phyloP scores from a whole-genome alignment of 2,329 filamentous ascomycete species.

The Apiospora koreana region DNA sequence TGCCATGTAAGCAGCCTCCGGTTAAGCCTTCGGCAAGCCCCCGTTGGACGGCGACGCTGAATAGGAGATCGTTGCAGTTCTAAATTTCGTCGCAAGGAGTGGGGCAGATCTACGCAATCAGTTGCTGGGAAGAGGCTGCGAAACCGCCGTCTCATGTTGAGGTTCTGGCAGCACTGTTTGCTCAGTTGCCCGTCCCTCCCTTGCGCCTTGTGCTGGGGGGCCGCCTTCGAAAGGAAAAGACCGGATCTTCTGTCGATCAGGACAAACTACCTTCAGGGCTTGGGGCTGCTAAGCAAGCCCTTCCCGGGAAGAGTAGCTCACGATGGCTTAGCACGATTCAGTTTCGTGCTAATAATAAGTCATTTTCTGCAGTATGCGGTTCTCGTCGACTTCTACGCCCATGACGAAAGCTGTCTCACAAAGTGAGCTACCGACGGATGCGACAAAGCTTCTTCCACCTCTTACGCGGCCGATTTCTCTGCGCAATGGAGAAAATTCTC shows the following conservation, averaged over 20 bases:
- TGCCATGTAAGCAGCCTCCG: background rate
- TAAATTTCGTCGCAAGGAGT: constrained; percentile 7
- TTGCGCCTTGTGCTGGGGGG: background rate
- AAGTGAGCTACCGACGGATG: constrained; percentile 4
- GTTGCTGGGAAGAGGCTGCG: constrained; percentile 19
- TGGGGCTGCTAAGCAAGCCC: constrained; percentile 13
- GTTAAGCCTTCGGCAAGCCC: background rate
- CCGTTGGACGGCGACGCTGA: background rate
- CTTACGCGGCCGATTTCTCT: constrained; percentile 5
- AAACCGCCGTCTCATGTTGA: constrained; percentile 30
- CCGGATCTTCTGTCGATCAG: constrained; percentile 17
- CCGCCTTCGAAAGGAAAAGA: background rate
- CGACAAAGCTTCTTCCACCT: constrained; percentile 8
- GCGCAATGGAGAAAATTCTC: background rate
- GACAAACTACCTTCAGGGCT: constrained; percentile 15
- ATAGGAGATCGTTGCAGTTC: background rate
- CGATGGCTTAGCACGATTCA: constrained; percentile 10
- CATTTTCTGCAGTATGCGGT: background rate
- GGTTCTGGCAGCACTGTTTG: constrained; percentile 13
- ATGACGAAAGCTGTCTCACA: constrained; percentile 10
- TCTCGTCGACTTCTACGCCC: background rate
- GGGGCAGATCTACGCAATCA: constrained; percentile 17
- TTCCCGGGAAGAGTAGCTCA: constrained; percentile 8
- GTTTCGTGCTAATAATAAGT: constrained; percentile 10
- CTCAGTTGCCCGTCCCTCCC: background rate